phyloP scores from a whole-genome alignment of 139 green algal genomes.

The Marvania coccoides region DNA sequence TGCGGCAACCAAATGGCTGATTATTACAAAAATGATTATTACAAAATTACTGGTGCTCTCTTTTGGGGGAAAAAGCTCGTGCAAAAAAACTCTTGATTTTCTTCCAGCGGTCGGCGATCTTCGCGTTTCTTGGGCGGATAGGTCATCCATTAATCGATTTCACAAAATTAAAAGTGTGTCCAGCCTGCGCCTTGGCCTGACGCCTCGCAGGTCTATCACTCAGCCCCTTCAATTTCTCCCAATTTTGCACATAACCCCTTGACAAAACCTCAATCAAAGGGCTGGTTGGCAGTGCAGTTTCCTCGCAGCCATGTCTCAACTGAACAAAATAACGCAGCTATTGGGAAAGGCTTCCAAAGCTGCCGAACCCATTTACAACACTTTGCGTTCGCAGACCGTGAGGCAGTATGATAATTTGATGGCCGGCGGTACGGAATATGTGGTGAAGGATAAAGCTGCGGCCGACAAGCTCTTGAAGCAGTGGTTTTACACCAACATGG shows the following conservation, averaged over 20 bases:
- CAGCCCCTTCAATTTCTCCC: background rate
- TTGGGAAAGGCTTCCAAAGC: slow-evolving; percentile 19
- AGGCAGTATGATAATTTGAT: slow-evolving; percentile 45
- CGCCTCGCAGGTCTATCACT: background rate
- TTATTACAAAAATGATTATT: too few relatives aligned
- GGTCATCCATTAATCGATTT: background rate
- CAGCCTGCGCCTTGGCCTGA: background rate
- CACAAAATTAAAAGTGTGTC: background rate
- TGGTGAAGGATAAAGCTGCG: slow-evolving; percentile 49
- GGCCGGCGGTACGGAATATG: slow-evolving; percentile 46
- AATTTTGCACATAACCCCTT: background rate
- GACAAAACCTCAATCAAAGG: background rate
- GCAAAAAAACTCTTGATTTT: background rate
- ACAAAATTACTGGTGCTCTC: too few relatives aligned
- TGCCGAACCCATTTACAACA: slow-evolving; percentile 20
- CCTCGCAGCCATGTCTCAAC: background rate
- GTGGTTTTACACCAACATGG: slow-evolving; percentile 58
- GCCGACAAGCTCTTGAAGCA: slow-evolving; percentile 54
- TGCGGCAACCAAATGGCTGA: too few relatives aligned
- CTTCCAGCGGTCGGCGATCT: background rate
- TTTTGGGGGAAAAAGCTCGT: too few relatives aligned
- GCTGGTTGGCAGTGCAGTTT: background rate
- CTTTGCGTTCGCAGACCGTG: slow-evolving; percentile 12
- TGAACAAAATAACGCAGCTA: slow-evolving; percentile 5
- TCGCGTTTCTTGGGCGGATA: background rate